Evolutionary conservation across 2,329 filamentous ascomycete species (phyloP).

Genomic region (Neoarthrinium moseri): DNA sequence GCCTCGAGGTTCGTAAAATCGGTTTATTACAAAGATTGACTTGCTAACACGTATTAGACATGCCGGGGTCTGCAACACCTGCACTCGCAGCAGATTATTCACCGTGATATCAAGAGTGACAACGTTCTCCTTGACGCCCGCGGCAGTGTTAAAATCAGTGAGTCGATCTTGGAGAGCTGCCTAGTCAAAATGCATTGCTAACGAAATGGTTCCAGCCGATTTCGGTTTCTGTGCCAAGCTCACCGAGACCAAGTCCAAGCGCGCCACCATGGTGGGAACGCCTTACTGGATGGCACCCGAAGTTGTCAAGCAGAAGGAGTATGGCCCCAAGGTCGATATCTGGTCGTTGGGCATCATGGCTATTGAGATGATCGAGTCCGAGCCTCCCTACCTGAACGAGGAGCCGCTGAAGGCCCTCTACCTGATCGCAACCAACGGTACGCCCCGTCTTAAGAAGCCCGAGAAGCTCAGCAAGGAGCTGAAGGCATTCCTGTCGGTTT

Average conservation of each 20-base stretch:
- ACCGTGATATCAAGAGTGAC: conserved; percentile 99
- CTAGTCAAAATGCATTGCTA: background rate
- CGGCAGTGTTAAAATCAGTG: conserved; percentile 97
- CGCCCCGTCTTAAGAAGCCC: conserved; percentile 93
- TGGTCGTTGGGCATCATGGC: conserved; percentile 99
- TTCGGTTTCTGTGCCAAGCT: conserved; percentile 99
- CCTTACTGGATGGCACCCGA: conserved; percentile 99
- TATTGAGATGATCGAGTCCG: conserved; percentile 99
- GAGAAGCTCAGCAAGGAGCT: conserved; percentile 98
- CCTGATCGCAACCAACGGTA: conserved; percentile 96
- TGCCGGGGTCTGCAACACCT: conserved; percentile 93
- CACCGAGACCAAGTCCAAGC: conserved; percentile 93
- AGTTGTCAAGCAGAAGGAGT: conserved; percentile 99
- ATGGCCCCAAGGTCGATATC: conserved; percentile 96
- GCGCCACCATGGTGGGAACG: conserved; percentile 97
- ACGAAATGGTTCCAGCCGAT: conserved; percentile 63
- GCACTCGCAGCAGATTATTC: conserved; percentile 94
- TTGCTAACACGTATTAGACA: conserved; percentile 58
- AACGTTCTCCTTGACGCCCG: conserved; percentile 93
- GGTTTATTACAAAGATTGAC: background rate
- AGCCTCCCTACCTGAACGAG: conserved; percentile 96
- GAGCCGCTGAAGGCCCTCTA: conserved; percentile 96
- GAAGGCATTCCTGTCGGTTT: conserved; percentile 94
- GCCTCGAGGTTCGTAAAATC: conserved; percentile 71
- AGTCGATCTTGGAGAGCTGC: too few species aligned